Conservation (phyloP, 805 yeast species). For the Metschnikowia orientalis region DNA sequence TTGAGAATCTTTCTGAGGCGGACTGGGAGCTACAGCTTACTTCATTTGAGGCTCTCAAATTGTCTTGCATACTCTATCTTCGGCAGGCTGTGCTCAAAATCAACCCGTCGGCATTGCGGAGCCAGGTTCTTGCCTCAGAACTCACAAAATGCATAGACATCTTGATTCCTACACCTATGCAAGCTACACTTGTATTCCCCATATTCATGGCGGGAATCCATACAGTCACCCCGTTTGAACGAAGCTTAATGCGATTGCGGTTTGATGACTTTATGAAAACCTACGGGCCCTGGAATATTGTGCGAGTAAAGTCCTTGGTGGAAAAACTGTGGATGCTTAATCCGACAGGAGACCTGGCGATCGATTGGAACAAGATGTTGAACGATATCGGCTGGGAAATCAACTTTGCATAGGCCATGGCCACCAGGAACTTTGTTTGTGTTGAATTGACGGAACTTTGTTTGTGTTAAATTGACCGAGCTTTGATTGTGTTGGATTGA, state of each 20-base stretch:
- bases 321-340: constrained; percentile 47
- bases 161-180: constrained; percentile 61
- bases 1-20: constrained; percentile 35
- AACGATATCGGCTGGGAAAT: constrained; percentile 71
- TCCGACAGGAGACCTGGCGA: constrained; percentile 51
- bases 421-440: too few species aligned
- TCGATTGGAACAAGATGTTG: constrained; percentile 71
- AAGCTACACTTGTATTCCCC: constrained; percentile 72
- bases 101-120: constrained; percentile 60
- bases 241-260: constrained; percentile 47
- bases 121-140: constrained; percentile 54
- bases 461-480: too few species aligned
- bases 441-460: too few species aligned
- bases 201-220: constrained; percentile 74
- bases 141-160: constrained; percentile 55
- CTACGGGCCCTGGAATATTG: constrained; percentile 65
- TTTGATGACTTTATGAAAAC: constrained; percentile 54
- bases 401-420: constrained; percentile 55
- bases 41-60: constrained; percentile 65
- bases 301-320: constrained; percentile 41
- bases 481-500: too few species aligned
- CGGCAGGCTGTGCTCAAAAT: constrained; percentile 58
- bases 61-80: constrained; percentile 63
- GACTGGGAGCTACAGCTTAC: constrained; percentile 66
- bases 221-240: constrained; percentile 49